Percentiles rank a stretch among this genome's conserved stretches.
These are phyloP conservation scores for Brasilioporus rufonigricans DNA, from an alignment of 768 basidiomycete species.

Conservation along the genomic window DNA sequence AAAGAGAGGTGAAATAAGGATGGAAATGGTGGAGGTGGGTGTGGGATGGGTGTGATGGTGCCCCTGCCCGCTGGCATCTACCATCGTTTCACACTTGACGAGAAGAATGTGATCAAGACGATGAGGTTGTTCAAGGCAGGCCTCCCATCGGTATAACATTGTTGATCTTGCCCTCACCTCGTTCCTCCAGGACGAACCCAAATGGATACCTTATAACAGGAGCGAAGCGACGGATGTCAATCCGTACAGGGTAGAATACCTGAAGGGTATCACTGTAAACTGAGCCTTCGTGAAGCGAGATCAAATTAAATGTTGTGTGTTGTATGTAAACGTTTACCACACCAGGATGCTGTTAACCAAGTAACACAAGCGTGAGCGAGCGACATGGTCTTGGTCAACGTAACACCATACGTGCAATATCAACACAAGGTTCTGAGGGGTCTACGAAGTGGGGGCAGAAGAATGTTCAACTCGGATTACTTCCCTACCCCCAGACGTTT, in stretches of 20 bases:
- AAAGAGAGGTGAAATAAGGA: too few species aligned
- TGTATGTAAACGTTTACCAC: background rate
- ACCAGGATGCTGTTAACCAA: too few species aligned
- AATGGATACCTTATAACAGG: slow-evolving; percentile 82
- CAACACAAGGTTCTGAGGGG: background rate
- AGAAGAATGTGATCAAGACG: slow-evolving; percentile 67
- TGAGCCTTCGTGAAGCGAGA: slow-evolving; percentile 1
- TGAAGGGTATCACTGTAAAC: slow-evolving; percentile 47
- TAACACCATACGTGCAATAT: slow-evolving; percentile 5
- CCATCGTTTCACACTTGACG: slow-evolving; percentile 93
- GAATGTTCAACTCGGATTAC: background rate
- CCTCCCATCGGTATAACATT: background rate
- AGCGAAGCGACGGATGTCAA: slow-evolving; percentile 61
- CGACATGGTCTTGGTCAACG: background rate
- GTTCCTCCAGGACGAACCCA: slow-evolving; percentile 74
- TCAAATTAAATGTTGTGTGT: background rate
- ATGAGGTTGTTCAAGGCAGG: slow-evolving; percentile 82
- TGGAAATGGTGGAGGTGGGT: too few species aligned
- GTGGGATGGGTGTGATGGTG: too few species aligned
- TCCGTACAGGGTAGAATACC: slow-evolving; percentile 58
- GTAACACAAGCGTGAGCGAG: too few species aligned
- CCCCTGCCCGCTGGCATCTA: slow-evolving; percentile 89
- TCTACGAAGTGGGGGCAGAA: background rate
- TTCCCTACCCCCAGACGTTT: background rate
- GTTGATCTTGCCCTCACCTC: background rate